Conservation (phyloP, 2,329 filamentous ascomycete species). For the Penicillium glabrum region DNA sequence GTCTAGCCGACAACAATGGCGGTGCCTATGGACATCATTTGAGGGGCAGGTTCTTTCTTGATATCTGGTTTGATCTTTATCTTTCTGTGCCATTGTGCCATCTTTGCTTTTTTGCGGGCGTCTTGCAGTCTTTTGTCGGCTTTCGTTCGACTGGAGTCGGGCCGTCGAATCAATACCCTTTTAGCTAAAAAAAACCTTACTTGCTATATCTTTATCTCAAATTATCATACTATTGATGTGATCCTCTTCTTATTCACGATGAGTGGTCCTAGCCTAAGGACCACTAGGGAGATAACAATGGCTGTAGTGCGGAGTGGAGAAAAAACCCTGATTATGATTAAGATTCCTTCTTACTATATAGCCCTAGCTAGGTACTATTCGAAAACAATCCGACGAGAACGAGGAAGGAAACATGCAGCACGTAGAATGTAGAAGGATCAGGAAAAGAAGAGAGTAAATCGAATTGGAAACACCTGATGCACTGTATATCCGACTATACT, state of each 20-base stretch:
- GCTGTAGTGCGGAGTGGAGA: not conserved
- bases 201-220: not conserved
- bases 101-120: not conserved
- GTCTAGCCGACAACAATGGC: not conserved
- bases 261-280: no score
- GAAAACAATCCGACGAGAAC: no score
- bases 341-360: no score
- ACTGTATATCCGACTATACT: no score
- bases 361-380: no score
- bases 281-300: no score
- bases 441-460: no score
- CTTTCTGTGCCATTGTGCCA: not conserved
- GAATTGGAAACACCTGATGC: no score
- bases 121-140: not conserved
- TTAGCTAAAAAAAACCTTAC: conserved; percentile 4
- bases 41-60: not conserved
- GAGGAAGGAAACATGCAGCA: no score
- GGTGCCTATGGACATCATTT: not conserved
- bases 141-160: not conserved
- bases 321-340: no score
- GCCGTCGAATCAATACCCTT: conserved; percentile 9
- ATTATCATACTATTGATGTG: not conserved
- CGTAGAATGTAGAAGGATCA: no score
- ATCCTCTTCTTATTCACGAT: not conserved
- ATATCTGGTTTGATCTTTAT: not conserved